These are phyloP conservation scores for Inga oerstediana DNA, from an alignment of 306 rosid genomes.

Conservation along the genomic window DNA sequence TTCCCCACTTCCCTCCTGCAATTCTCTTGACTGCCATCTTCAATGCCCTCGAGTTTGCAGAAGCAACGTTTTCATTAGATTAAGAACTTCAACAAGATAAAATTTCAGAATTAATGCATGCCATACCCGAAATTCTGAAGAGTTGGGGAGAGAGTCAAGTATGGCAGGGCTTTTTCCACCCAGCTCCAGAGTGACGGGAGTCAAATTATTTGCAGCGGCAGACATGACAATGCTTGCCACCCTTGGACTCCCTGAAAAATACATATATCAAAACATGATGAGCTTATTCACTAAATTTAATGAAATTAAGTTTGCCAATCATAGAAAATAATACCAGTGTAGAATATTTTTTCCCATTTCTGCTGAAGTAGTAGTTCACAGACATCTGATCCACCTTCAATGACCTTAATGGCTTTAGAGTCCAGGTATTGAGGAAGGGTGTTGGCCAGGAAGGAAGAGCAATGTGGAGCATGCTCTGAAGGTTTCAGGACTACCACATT, in stretches of 20 bases:
- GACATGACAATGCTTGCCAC: constrained; percentile 70
- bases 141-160: constrained; percentile 62
- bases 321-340: constrained; percentile 67
- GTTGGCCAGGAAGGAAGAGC: constrained; percentile 69
- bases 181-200: constrained; percentile 91
- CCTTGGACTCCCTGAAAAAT: constrained; percentile 67
- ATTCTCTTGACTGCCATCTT: constrained; percentile 81
- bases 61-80: constrained; percentile 12
- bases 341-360: constrained; percentile 91
- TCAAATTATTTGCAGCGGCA: constrained; percentile 85
- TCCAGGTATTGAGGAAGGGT: constrained; percentile 79
- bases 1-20: constrained; percentile 88
- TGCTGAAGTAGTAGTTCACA: constrained; percentile 58
- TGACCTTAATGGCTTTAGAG: constrained; percentile 60
- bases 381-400: constrained; percentile 68
- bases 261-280: neutral
- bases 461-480: constrained; percentile 76
- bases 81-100: constrained; percentile 12
- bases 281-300: neutral
- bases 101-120: neutral
- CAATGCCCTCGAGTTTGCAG: constrained; percentile 3
- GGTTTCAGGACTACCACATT: constrained; percentile 71
- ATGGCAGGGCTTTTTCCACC: constrained; percentile 98
- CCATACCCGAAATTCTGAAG: constrained; percentile 69
- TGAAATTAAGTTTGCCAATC: neutral